phyloP scores from a whole-genome alignment of 2,329 filamentous ascomycete genomes.

The Fusarium sarcochroum region DNA sequence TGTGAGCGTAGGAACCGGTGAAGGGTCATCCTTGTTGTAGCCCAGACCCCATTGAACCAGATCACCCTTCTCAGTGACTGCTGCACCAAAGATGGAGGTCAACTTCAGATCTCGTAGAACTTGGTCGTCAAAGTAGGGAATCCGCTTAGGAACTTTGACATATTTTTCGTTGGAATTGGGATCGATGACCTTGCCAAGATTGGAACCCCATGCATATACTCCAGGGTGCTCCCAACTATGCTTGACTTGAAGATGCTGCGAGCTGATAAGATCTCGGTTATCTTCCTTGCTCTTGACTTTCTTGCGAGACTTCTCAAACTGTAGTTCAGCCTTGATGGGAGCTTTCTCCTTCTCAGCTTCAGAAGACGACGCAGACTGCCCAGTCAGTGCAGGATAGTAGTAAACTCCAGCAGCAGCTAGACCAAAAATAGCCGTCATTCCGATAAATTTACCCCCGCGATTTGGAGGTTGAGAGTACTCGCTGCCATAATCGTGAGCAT shows the following conservation, averaged over 20 bases:
- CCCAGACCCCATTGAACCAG: constrained; percentile 91
- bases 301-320: constrained; percentile 76
- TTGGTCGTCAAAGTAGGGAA: constrained; percentile 86
- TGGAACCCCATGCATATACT: constrained; percentile 95
- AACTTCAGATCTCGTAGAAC: constrained; percentile 90
- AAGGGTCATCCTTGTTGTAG: constrained; percentile 74
- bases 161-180: constrained; percentile 82
- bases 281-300: constrained; percentile 76
- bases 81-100: constrained; percentile 84
- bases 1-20: constrained; percentile 79
- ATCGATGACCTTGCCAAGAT: constrained; percentile 86
- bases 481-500: constrained; percentile 49
- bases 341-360: constrained; percentile 35
- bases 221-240: constrained; percentile 86
- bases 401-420: constrained; percentile 57
- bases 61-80: constrained; percentile 89
- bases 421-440: constrained; percentile 55
- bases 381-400: constrained; percentile 55
- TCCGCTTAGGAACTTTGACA: constrained; percentile 84
- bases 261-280: constrained; percentile 81
- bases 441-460: constrained; percentile 50
- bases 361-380: constrained; percentile 39
- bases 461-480: constrained; percentile 36
- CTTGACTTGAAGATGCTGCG: constrained; percentile 89
- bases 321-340: constrained; percentile 64